Base-by-base conservation (phyloP, 495 filamentous ascomycete genomes). In the Tirmania nivea region DNA sequence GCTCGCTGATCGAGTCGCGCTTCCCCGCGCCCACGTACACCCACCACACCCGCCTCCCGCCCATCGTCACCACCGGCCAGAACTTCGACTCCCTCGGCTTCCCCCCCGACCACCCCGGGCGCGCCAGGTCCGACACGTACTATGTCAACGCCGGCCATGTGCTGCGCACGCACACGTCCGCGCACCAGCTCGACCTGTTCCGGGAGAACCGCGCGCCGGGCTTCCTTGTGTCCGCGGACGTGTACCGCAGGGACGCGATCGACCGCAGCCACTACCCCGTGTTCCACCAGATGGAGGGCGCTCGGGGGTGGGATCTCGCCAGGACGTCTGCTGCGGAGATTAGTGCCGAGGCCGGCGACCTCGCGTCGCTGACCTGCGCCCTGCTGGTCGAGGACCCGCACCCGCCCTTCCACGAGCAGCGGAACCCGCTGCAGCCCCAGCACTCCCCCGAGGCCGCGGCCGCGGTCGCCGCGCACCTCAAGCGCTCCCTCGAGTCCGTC, bases 211-310 rank as follows among this genome's bases (percentile, higher is more conserved):
- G 72, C 48, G 81, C 76, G 58, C 75, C 80, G 35, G 90, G 90
- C 6, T 97, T 83, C 62, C 80, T 92, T 9, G 81, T 96, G 60
- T 80, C 79, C 56, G 92, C 87, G n/a, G 90, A 97, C 66, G 90
- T 97, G 11, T 97, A 96, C 68, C 78, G 90, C 19, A 76, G 90
- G 54, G 90, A 97, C 74, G 87, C 88, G 31, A 80, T 97, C 61
- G 90, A 97, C 65, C 79, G 84, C 52, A 84, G 77, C 59, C 90
- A 97, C 67, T 95, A 94, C 71, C 90, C 90, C 3, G 75, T 94
- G 54, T 97, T 97, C 68, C 92, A 97, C 69, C 90, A 97, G 69
- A 95, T 96, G 86, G 90, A 97, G 64, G 92, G 86, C 12, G 88
- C 89, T 8, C 73, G 80, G 57, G 79, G 86, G 55, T 97, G 90